A percentile compares a stretch with the other conserved stretches of the same genome.
These are phyloP conservation scores for Leccinum arenicola DNA, from an alignment of 768 basidiomycete genomes.

Conservation along the genomic window DNA sequence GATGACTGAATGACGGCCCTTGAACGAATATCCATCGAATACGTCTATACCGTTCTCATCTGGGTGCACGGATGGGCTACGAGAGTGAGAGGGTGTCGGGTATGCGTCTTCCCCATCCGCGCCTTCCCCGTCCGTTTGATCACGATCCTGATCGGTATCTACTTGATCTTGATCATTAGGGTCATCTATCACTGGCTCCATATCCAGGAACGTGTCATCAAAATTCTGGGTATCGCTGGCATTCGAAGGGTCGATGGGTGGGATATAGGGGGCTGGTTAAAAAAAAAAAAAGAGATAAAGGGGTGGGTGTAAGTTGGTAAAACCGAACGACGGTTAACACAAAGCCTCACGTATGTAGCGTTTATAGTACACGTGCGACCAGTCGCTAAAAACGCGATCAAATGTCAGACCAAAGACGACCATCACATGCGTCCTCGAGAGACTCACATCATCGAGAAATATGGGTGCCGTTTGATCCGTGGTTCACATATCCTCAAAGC, in stretches of 20 bases:
- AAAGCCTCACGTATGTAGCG: conserved; percentile 79
- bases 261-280: conserved; percentile 81
- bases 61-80: conserved; percentile 65
- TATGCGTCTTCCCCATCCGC: conserved; percentile 75
- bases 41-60: conserved; percentile 59
- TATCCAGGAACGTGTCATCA: conserved; percentile 94
- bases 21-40: conserved; percentile 94
- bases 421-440: conserved; percentile 13
- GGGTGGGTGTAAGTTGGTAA: conserved; percentile 15
- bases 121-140: conserved; percentile 65
- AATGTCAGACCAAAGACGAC: conserved; percentile 13
- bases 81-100: conserved; percentile 77
- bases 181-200: conserved; percentile 89
- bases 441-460: conserved; percentile 90
- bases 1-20: conserved; percentile 77
- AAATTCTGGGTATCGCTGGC: conserved; percentile 98
- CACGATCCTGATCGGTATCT: conserved; percentile 69
- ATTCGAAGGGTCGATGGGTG: conserved; percentile 85
- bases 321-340: conserved; percentile 4
- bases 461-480: conserved; percentile 89
- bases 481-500: conserved; percentile 89
- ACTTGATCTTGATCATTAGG: conserved; percentile 57
- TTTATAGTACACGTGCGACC: conserved; percentile 93
- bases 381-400: conserved; percentile 56
- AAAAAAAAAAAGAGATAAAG: not conserved